A percentile compares a stretch with the other conserved stretches of the same genome.
Conservation (phyloP, 176 grass and related monocot species). For the Musa acuminata region DNA sequence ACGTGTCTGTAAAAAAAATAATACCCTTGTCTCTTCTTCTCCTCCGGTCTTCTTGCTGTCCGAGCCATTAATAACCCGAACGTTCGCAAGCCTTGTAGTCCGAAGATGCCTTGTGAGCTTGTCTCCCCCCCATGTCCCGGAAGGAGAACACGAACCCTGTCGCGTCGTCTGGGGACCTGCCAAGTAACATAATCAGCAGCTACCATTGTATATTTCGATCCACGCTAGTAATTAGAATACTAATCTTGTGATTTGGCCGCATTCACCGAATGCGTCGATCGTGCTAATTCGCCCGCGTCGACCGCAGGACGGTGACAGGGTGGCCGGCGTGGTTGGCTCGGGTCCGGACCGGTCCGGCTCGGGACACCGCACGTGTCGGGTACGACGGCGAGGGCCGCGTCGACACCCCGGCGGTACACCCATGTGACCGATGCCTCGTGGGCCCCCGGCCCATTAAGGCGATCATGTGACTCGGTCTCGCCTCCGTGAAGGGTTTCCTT, state of each 20-base stretch:
- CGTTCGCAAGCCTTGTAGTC: neutral
- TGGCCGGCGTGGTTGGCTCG: neutral
- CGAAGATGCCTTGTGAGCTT: too few relatives aligned
- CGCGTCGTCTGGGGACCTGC: too few relatives aligned
- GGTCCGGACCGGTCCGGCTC: neutral
- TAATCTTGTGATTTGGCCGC: conserved; percentile 22
- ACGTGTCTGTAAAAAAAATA: conserved; percentile 18
- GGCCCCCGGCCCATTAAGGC: neutral
- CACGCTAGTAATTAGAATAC: conserved; percentile 11
- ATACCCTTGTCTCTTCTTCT: neutral
- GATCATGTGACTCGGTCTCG: neutral
- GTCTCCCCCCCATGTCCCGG: too few relatives aligned
- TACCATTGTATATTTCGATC: neutral
- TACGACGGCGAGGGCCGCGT: neutral
- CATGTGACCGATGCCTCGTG: neutral
- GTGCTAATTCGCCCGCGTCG: neutral
- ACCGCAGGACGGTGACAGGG: conserved; percentile 14
- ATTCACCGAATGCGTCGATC: conserved; percentile 31
- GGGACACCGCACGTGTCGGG: too few relatives aligned
- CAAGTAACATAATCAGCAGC: too few relatives aligned
- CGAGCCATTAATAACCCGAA: conserved; percentile 7
- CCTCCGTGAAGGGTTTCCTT: conserved; percentile 25
- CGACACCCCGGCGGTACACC: neutral
- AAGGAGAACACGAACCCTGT: too few relatives aligned
- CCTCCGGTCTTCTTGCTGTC: conserved; percentile 22